Conservation (phyloP, 2,329 filamentous ascomycete species). For the Scopulariopsis brevicaulis region DNA sequence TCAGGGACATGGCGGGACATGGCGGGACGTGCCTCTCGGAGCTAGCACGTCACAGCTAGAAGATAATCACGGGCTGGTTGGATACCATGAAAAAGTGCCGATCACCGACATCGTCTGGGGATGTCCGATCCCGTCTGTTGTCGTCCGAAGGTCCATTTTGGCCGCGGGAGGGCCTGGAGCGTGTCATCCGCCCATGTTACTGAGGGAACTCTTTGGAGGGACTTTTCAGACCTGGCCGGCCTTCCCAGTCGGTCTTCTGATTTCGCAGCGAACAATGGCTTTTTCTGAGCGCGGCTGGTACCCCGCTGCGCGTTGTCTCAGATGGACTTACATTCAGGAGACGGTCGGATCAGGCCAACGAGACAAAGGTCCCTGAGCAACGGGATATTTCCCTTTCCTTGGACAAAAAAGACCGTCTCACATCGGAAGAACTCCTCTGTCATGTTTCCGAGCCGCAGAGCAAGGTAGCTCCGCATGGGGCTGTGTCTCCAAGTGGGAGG, state of each 20-base stretch:
- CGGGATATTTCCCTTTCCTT: background rate
- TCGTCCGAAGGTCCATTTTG: constrained; percentile 1
- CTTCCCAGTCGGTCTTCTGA: background rate
- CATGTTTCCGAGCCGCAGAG: background rate
- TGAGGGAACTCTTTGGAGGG: background rate
- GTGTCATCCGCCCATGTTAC: background rate
- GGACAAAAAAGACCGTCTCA: background rate
- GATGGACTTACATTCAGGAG: background rate
- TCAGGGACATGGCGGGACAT: background rate
- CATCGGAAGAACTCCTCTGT: background rate
- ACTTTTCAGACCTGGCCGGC: background rate
- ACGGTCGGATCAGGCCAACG: background rate
- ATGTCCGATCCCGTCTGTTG: background rate
- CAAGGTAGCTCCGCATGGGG: background rate
- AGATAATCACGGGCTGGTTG: background rate
- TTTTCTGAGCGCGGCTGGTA: background rate
- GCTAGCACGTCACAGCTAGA: background rate
- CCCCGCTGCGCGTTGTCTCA: background rate
- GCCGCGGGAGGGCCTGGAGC: background rate
- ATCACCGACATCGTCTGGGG: background rate
- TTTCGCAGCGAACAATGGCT: background rate
- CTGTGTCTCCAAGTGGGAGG: background rate
- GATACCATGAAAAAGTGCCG: background rate
- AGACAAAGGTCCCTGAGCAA: background rate
- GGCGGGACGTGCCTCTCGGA: no score